Conservation (phyloP, 208 protist species). For the Trypanosoma lewisi region DNA sequence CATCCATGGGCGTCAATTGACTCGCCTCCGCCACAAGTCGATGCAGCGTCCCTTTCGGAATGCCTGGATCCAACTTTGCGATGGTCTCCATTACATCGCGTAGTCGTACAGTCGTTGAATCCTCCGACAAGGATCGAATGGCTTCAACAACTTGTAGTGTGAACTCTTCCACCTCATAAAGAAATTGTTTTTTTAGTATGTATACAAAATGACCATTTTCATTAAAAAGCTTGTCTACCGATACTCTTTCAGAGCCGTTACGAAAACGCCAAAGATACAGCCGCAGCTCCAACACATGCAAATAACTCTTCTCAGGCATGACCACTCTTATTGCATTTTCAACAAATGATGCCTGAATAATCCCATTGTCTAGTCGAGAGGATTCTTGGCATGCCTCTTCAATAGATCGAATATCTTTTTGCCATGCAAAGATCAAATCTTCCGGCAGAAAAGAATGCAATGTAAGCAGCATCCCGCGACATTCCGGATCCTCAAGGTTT, state of each 20-base stretch:
- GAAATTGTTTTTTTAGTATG: constrained; percentile 64
- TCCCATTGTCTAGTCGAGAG: background rate
- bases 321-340: constrained; percentile 36
- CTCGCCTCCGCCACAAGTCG: constrained; percentile 52
- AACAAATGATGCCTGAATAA: constrained; percentile 7
- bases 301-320: constrained; percentile 66
- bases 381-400: constrained; percentile 17
- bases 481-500: constrained; percentile 66
- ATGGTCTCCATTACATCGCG: constrained; percentile 45
- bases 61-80: constrained; percentile 34
- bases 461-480: constrained; percentile 47
- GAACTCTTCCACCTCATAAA: constrained; percentile 74
- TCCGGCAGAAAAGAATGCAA: constrained; percentile 71
- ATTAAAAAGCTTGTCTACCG: constrained; percentile 31
- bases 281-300: constrained; percentile 73
- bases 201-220: constrained; percentile 64
- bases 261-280: constrained; percentile 46
- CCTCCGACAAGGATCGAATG: constrained; percentile 41
- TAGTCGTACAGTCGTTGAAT: constrained; percentile 41
- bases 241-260: constrained; percentile 19
- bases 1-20: constrained; percentile 61
- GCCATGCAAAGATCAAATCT: constrained; percentile 45
- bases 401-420: constrained; percentile 41
- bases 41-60: constrained; percentile 47
- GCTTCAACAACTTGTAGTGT: constrained; percentile 69